Evolutionary conservation across 345 rosid genomes (phyloP).

Genomic region (Cardamine chenopodiifolia): DNA sequence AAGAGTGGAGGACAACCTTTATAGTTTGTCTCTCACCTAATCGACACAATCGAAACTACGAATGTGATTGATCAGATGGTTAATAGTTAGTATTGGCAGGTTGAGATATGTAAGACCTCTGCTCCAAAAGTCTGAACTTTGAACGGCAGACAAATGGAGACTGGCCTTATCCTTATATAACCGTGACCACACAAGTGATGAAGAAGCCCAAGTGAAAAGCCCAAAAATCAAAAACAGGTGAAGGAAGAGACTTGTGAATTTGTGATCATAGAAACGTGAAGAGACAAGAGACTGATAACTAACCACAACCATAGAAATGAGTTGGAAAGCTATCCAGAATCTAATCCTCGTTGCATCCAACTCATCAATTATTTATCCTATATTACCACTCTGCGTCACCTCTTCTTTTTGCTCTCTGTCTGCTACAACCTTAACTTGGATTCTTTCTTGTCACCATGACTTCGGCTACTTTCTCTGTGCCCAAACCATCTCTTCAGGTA

Average conservation of each 20-base stretch:
- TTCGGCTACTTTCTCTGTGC: conserved; percentile 77
- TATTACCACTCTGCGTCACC: conserved; percentile 22
- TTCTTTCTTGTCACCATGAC: conserved; percentile 55
- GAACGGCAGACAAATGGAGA: conserved; percentile 15
- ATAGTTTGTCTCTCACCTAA: background rate
- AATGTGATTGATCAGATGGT: background rate
- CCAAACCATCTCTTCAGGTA: conserved; percentile 88
- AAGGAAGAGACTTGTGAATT: conserved; percentile 8
- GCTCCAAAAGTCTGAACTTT: conserved; percentile 1
- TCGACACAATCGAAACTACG: background rate
- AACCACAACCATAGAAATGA: conserved; percentile 40
- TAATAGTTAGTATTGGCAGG: background rate
- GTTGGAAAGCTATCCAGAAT: conserved; percentile 68
- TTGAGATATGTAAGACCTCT: background rate
- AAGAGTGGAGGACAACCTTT: background rate
- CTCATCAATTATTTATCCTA: conserved; percentile 33
- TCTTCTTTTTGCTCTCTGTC: conserved; percentile 19
- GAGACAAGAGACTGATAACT: conserved; percentile 20
- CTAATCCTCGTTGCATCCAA: conserved; percentile 62
- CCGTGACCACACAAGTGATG: conserved; percentile 5
- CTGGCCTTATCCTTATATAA: conserved; percentile 4
- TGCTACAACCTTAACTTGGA: conserved; percentile 23
- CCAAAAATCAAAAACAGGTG: conserved; percentile 25
- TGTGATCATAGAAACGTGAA: conserved; percentile 32
- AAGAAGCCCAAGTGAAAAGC: conserved; percentile 38